phyloP scores from a whole-genome alignment of 2,329 filamentous ascomycete genomes.

The Emergomyces pasteurianus region DNA sequence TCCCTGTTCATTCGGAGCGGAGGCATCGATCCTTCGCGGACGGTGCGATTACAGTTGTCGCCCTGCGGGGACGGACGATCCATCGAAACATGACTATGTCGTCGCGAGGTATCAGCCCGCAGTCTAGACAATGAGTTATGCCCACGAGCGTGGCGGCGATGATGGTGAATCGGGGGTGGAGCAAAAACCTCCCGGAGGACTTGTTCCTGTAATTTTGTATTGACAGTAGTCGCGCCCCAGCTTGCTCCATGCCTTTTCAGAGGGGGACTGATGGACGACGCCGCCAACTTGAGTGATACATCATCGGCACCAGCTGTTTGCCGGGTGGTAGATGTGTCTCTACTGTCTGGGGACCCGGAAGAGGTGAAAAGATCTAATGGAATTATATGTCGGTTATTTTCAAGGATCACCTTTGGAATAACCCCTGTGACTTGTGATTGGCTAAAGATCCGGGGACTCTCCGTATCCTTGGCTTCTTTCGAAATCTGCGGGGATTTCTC shows the following conservation, averaged over 20 bases:
- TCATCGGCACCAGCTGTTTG: not conserved
- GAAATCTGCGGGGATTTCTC: constrained; percentile 1
- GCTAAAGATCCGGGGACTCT: constrained; percentile 44
- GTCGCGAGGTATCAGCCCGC: constrained; percentile 21
- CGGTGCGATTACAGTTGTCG: constrained; percentile 9
- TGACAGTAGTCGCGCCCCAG: constrained; percentile 89
- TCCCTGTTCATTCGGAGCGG: constrained; percentile 11
- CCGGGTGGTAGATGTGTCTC: not conserved
- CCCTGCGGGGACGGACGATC: constrained; percentile 18
- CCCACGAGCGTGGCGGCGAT: constrained; percentile 54
- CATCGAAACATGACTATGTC: constrained; percentile 25
- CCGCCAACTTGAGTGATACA: not conserved
- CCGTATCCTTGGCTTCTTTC: not conserved
- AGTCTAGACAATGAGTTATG: constrained; percentile 51
- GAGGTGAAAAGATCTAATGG: constrained; percentile 69
- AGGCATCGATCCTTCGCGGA: constrained; percentile 11
- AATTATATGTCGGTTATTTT: constrained; percentile 88
- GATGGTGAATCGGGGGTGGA: constrained; percentile 70
- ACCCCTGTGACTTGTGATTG: constrained; percentile 66
- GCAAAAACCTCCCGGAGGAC: constrained; percentile 87
- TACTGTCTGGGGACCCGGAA: constrained; percentile 26
- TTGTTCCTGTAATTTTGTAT: constrained; percentile 75
- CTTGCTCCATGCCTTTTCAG: constrained; percentile 24
- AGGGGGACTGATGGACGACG: not conserved
- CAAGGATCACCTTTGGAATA: constrained; percentile 82